Percentiles rank a stretch among this genome's conserved stretches.
Conservation (phyloP, 805 yeast genomes). For the Hanseniaspora meyeri region DNA sequence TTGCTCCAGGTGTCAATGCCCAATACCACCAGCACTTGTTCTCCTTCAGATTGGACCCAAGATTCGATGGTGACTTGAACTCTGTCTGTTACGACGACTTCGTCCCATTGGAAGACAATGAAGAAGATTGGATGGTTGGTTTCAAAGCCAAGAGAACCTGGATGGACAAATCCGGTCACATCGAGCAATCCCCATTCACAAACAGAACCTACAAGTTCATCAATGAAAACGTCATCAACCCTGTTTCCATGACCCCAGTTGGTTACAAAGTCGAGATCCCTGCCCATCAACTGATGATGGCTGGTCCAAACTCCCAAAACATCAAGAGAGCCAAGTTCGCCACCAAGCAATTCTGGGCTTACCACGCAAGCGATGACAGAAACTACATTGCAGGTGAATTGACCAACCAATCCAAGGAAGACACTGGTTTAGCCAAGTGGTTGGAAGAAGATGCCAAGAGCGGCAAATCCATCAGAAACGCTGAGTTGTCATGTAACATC, state of each 20-base stretch:
- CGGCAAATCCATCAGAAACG: constrained; percentile 45
- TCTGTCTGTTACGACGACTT: constrained; percentile 62
- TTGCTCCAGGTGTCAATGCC: constrained; percentile 72
- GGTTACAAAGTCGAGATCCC: constrained; percentile 66
- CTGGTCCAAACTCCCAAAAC: constrained; percentile 50
- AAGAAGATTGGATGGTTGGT: constrained; percentile 61
- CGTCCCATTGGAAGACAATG: constrained; percentile 44
- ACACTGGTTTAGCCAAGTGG: constrained; percentile 62
- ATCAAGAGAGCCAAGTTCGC: constrained; percentile 62
- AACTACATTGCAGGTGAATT: constrained; percentile 74
- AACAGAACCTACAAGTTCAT: constrained; percentile 63
- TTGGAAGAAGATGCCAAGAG: constrained; percentile 45
- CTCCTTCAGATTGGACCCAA: constrained; percentile 70
- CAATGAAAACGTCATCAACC: constrained; percentile 61
- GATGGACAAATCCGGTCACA: constrained; percentile 57
- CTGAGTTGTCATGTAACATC: constrained; percentile 69
- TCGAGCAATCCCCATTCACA: constrained; percentile 66
- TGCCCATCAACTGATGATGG: constrained; percentile 64
- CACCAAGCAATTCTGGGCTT: constrained; percentile 70
- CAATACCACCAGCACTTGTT: constrained; percentile 75
- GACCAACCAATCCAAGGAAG: constrained; percentile 64
- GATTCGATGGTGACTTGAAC: constrained; percentile 69
- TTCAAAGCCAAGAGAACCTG: constrained; percentile 49
- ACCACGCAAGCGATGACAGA: constrained; percentile 62
- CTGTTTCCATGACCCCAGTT: constrained; percentile 56